Percentiles rank a stretch among this genome's conserved stretches.
phyloP scores from a whole-genome alignment of 2,329 filamentous ascomycete species.

The Colletotrichum sidae region DNA sequence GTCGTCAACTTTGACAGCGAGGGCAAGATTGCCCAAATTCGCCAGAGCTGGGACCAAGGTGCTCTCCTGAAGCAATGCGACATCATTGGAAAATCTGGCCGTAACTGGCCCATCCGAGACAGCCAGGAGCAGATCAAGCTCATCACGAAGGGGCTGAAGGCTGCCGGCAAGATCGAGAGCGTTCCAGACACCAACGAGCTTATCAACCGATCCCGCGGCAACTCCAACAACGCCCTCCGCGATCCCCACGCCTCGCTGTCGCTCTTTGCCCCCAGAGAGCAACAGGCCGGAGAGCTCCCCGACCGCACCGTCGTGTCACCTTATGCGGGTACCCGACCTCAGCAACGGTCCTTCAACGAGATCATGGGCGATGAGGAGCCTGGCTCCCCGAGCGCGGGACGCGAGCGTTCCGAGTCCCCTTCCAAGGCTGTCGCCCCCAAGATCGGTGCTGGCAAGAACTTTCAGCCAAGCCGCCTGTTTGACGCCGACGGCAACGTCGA shows the following conservation, averaged over 20 bases:
- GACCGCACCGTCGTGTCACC: constrained; percentile 63
- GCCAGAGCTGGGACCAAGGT: constrained; percentile 95
- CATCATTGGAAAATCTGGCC: constrained; percentile 88
- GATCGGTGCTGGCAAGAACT: constrained; percentile 70
- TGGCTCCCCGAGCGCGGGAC: constrained; percentile 50
- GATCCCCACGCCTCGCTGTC: constrained; percentile 79
- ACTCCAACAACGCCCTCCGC: constrained; percentile 65
- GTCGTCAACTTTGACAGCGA: constrained; percentile 84
- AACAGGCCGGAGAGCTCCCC: constrained; percentile 48
- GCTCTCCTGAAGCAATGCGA: constrained; percentile 93
- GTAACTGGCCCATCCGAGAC: constrained; percentile 95
- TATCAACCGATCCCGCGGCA: constrained; percentile 60
- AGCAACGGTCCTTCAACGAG: constrained; percentile 78
- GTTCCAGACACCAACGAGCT: constrained; percentile 51
- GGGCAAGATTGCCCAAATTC: constrained; percentile 86
- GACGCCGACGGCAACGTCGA: constrained; percentile 61
- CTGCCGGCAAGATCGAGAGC: constrained; percentile 52
- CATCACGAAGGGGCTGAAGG: constrained; percentile 72
- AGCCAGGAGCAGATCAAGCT: constrained; percentile 85
- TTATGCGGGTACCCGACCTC: constrained; percentile 69
- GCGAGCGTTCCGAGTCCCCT: constrained; percentile 51
- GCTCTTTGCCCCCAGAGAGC: constrained; percentile 78
- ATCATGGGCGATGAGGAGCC: constrained; percentile 70
- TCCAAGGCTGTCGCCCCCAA: constrained; percentile 56
- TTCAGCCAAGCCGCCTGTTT: constrained; percentile 72